Conservation (phyloP, 805 yeast genomes). For the Starmerella sp. region DNA sequence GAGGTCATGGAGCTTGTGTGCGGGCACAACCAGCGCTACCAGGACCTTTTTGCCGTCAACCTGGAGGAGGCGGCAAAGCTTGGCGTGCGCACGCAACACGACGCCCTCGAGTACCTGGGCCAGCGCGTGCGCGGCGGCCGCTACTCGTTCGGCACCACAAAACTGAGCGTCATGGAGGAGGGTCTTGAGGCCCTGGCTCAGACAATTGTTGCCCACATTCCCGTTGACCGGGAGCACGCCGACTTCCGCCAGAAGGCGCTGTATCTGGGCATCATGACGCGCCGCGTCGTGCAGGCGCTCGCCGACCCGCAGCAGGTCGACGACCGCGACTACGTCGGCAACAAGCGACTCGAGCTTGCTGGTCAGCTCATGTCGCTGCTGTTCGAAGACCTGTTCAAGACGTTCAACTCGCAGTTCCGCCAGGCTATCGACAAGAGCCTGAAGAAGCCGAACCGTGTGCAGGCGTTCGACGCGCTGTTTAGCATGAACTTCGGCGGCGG, state of each 20-base stretch:
- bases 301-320: constrained; percentile 92
- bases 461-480: constrained; percentile 86
- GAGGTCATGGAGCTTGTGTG: constrained; percentile 92
- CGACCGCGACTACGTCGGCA: constrained; percentile 97
- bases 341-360: constrained; percentile 90
- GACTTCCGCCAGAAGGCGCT: constrained; percentile 91
- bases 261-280: constrained; percentile 90
- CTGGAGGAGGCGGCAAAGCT: constrained; percentile 85
- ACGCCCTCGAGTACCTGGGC: constrained; percentile 87
- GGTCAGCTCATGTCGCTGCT: constrained; percentile 92
- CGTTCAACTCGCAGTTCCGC: constrained; percentile 89
- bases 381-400: constrained; percentile 94
- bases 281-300: constrained; percentile 93
- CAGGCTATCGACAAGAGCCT: constrained; percentile 87
- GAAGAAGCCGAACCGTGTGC: constrained; percentile 87
- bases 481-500: constrained; percentile 85
- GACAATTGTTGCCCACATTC: constrained; percentile 87
- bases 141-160: constrained; percentile 33
- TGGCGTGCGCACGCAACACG: constrained; percentile 81
- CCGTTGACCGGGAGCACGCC: constrained; percentile 52
- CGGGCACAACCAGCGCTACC: constrained; percentile 78
- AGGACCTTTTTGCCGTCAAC: constrained; percentile 83
- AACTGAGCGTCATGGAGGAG: constrained; percentile 71
- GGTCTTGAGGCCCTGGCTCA: constrained; percentile 89
- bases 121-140: constrained; percentile 81